A percentile compares a stretch with the other conserved stretches of the same genome.
Evolutionary conservation across 371 early-diverging fungal species (phyloP).

Genomic region (Apophysomyces variabilis): DNA sequence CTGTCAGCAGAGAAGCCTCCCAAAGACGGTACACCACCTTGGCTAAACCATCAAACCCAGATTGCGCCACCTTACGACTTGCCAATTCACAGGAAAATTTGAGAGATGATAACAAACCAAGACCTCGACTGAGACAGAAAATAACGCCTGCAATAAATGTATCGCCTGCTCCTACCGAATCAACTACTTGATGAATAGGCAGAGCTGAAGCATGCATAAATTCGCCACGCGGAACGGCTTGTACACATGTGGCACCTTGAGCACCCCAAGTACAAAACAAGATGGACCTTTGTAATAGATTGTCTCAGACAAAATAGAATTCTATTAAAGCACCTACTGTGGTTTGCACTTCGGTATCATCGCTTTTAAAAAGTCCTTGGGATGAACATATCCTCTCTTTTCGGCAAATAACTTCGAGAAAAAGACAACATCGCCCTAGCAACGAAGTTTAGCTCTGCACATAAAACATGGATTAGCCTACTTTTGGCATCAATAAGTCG

Average conservation of each 20-base stretch:
- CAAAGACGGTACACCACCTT: slow-evolving; percentile 1
- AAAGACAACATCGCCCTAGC: slow-evolving; percentile 67
- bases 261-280: slow-evolving; percentile 67
- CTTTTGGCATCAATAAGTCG: slow-evolving; percentile 51
- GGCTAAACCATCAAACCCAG: slow-evolving; percentile 59
- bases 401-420: slow-evolving; percentile 72
- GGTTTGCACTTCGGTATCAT: slow-evolving; percentile 48
- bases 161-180: slow-evolving; percentile 74
- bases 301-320: background rate
- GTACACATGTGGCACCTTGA: slow-evolving; percentile 55
- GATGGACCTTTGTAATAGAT: slow-evolving; percentile 39
- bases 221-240: slow-evolving; percentile 35
- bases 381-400: slow-evolving; percentile 51
- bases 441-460: background rate
- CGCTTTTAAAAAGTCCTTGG: slow-evolving; percentile 47
- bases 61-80: slow-evolving; percentile 63
- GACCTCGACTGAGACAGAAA: slow-evolving; percentile 38
- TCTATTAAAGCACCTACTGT: slow-evolving; percentile 34
- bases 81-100: slow-evolving; percentile 61
- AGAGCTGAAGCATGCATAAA: slow-evolving; percentile 48
- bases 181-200: slow-evolving; percentile 45
- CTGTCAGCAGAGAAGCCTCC: background rate
- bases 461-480: slow-evolving; percentile 8
- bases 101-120: slow-evolving; percentile 27
- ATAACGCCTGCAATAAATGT: slow-evolving; percentile 73